Evolutionary conservation across 768 basidiomycete species (phyloP).

Genomic region (Pulveroboletus sp.): DNA sequence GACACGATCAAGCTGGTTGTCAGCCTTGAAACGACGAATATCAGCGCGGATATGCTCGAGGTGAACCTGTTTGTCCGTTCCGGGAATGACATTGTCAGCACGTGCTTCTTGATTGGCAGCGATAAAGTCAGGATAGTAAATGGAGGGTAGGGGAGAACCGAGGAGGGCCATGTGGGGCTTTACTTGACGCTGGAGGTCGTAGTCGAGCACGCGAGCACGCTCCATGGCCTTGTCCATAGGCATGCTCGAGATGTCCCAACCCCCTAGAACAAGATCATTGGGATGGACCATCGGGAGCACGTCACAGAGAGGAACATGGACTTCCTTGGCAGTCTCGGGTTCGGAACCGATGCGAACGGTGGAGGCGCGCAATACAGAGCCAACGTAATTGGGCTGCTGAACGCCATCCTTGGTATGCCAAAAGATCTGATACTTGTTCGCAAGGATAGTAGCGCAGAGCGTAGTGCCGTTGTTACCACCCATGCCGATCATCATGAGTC

Average conservation of each 20-base stretch:
- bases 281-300: slow-evolving; percentile 97
- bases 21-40: slow-evolving; percentile 86
- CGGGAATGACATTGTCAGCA: slow-evolving; percentile 89
- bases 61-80: slow-evolving; percentile 82
- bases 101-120: slow-evolving; percentile 96
- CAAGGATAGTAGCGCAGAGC: slow-evolving; percentile 88
- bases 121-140: slow-evolving; percentile 98
- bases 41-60: slow-evolving; percentile 90
- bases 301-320: slow-evolving; percentile 88
- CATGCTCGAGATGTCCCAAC: slow-evolving; percentile 93
- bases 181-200: slow-evolving; percentile 95
- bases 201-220: slow-evolving; percentile 90
- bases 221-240: slow-evolving; percentile 90
- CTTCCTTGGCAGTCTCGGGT: slow-evolving; percentile 74
- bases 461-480: slow-evolving; percentile 98
- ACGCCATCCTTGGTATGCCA: slow-evolving; percentile 93
- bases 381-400: slow-evolving; percentile 97
- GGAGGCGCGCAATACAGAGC: slow-evolving; percentile 92
- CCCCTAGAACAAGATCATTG: slow-evolving; percentile 94
- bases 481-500: slow-evolving; percentile 94
- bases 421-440: slow-evolving; percentile 89
- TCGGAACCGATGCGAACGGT: slow-evolving; percentile 90
- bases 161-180: slow-evolving; percentile 77
- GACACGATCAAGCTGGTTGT: slow-evolving; percentile 79
- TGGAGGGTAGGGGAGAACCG: slow-evolving; percentile 82